Evolutionary conservation across 306 rosid genomes (phyloP).

Genomic region (Quercus dentata): DNA sequence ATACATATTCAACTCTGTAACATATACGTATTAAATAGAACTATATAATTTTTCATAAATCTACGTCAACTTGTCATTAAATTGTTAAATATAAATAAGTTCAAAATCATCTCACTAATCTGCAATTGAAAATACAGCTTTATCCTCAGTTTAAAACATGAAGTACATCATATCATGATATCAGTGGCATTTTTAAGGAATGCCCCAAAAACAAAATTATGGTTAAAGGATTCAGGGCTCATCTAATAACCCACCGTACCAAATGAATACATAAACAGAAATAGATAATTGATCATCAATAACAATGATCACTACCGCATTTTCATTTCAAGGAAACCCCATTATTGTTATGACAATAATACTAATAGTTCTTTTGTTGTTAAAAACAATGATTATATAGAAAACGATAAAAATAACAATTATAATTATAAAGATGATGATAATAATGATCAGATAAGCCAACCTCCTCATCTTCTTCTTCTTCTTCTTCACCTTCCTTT

Average conservation of each 20-base stretch:
- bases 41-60: neutral
- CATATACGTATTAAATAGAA: neutral
- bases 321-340: too few relatives aligned
- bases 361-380: too few relatives aligned
- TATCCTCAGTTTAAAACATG: neutral
- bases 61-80: neutral
- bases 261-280: neutral
- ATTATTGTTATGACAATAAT: too few relatives aligned
- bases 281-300: neutral
- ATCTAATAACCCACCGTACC: neutral
- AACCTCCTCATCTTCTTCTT: slow-evolving; percentile 53
- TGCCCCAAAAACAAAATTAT: neutral
- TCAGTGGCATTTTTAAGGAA: neutral
- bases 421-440: neutral
- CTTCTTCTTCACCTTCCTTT: slow-evolving; percentile 48
- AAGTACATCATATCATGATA: neutral
- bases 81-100: neutral
- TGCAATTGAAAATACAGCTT: neutral
- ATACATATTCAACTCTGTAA: neutral
- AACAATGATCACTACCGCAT: too few relatives aligned
- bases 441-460: neutral
- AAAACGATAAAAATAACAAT: too few relatives aligned
- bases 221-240: neutral
- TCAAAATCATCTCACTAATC: neutral
- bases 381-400: too few relatives aligned